A percentile compares a stretch with the other conserved stretches of the same genome.
Evolutionary conservation across 1,284 basidiomycete genomes (phyloP).

Genomic region (Sporisorium reilianum): DNA sequence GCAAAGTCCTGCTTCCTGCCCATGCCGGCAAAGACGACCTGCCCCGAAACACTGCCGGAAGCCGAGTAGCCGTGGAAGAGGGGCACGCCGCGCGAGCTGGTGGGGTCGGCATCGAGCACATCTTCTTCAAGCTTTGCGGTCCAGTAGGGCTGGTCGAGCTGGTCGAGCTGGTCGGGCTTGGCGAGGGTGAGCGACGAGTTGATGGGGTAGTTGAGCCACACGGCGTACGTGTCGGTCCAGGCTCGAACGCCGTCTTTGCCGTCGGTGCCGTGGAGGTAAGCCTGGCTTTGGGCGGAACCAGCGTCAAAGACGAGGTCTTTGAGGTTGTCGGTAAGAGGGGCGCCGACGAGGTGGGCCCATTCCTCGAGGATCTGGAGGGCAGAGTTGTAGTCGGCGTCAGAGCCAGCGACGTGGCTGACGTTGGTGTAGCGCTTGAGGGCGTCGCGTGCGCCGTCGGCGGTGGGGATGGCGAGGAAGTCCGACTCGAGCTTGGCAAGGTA

Average conservation of each 20-base stretch:
- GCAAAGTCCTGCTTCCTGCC: conserved; percentile 82
- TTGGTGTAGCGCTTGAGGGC: conserved; percentile 58
- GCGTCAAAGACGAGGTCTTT: conserved; percentile 61
- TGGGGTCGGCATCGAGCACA: conserved; percentile 71
- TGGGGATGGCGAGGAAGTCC: conserved; percentile 47
- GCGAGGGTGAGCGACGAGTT: conserved; percentile 57
- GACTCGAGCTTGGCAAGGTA: conserved; percentile 47
- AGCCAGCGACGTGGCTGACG: conserved; percentile 58
- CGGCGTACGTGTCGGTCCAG: conserved; percentile 67
- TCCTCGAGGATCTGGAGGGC: conserved; percentile 54
- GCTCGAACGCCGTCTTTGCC: conserved; percentile 46
- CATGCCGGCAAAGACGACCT: conserved; percentile 84
- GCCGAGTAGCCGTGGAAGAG: conserved; percentile 71
- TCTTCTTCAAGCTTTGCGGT: conserved; percentile 72
- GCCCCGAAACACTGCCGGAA: conserved; percentile 72
- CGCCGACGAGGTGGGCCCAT: conserved; percentile 61
- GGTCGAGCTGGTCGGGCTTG: conserved; percentile 41
- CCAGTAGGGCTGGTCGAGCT: conserved; percentile 73
- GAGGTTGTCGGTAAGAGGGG: conserved; percentile 42
- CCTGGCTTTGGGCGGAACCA: conserved; percentile 52
- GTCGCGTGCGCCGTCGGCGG: conserved; percentile 42
- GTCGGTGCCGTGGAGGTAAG: conserved; percentile 41
- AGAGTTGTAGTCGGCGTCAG: conserved; percentile 52
- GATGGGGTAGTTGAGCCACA: conserved; percentile 65
- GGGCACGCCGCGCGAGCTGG: conserved; percentile 70